Evolutionary conservation across 371 early-diverging fungal genomes (phyloP), one percentile per base, ranked within the genome.

Genomic region (Syncephalis plumigaleata): DNA sequence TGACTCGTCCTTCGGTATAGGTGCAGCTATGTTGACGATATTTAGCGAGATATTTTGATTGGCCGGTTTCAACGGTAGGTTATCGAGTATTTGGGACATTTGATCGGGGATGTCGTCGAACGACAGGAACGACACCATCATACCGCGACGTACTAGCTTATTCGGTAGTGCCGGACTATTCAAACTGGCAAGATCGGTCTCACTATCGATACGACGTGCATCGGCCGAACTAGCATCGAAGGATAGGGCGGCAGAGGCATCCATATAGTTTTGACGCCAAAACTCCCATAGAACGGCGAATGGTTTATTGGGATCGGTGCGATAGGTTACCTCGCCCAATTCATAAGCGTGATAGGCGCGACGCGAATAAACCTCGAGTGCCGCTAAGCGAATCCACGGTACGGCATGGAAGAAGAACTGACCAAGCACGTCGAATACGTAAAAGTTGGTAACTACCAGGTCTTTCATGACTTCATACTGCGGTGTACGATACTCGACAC

Each of bases 311-410:
- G 63, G 67, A 43, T 81, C 81, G 37, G 79, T 67, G 52, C 74
- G 67, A 59, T 87, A 85, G 57, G 79, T 80, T 51, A 84, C 73
- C 52, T 83, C 83, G 51, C 82, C 60, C 39, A 87, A 76, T 61
- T 87, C 80, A 71, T 92, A 94, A 36, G 92, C 91, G 61, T 94
- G 91, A 81, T 93, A 91, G 7, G 93, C 81, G 48, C 87, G 91
- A 50, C 91, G 81, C 48, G 88, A 84, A 67, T 97, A 97, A 17
- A 90, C 88, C 72, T 94, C 91, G 20, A 94, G 67, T 17, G 98
- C 92, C 11, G 88, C 84, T 55, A 90, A 65, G 9, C 83, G 75
- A 50, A 94, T 70, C 52, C 80, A 77, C 27, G 68, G 66, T 51
- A 87, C 78, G 23, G 60, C 63, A 56, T 92, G 80, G 60, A 85